A percentile compares a stretch with the other conserved stretches of the same genome.
Evolutionary conservation across 495 filamentous ascomycete genomes (phyloP).

Genomic region (Aspergillus ellipticus): DNA sequence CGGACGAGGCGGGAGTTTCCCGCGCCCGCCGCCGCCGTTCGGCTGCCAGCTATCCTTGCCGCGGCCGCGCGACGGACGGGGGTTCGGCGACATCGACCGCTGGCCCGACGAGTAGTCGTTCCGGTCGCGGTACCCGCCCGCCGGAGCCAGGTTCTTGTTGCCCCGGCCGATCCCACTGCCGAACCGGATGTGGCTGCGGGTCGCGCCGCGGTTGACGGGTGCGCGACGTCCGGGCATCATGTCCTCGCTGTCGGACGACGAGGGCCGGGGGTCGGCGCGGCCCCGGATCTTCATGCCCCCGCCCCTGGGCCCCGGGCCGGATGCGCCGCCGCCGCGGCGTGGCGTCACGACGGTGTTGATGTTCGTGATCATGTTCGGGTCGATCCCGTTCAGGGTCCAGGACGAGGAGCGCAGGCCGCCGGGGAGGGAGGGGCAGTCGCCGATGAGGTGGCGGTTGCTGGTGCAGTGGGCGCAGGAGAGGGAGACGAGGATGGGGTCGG

Average conservation of each 20-base stretch:
- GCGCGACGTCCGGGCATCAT: slow-evolving; percentile 23
- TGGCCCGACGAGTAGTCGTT: slow-evolving; percentile 18
- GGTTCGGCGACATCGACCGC: slow-evolving; percentile 25
- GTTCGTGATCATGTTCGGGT: slow-evolving; percentile 34
- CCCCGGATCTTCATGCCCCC: slow-evolving; percentile 27
- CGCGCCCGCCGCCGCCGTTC: slow-evolving; percentile 5
- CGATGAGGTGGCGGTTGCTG: slow-evolving; percentile 42
- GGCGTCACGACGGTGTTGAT: slow-evolving; percentile 25
- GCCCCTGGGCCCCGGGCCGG: slow-evolving; percentile 7
- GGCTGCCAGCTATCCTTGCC: slow-evolving; percentile 25
- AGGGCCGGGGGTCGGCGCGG: slow-evolving; percentile 20
- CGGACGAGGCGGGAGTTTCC: slow-evolving; percentile 12
- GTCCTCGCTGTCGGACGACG: slow-evolving; percentile 28
- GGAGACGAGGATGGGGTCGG: slow-evolving; percentile 31
- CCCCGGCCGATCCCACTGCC: slow-evolving; percentile 19
- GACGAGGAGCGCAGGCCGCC: slow-evolving; percentile 24
- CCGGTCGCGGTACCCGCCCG: slow-evolving; percentile 16
- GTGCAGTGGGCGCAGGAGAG: slow-evolving; percentile 49
- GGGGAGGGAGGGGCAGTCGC: slow-evolving; percentile 39
- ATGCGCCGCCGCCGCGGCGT: slow-evolving; percentile 6
- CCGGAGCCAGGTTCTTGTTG: slow-evolving; percentile 18
- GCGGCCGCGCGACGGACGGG: slow-evolving; percentile 10
- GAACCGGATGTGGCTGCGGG: slow-evolving; percentile 28
- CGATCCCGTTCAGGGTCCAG: slow-evolving; percentile 34
- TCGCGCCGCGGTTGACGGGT: slow-evolving; percentile 19